A percentile compares a stretch with the other conserved stretches of the same genome.
Evolutionary conservation across 148 eudicot species (phyloP).

Genomic region (Rhododendron mucronatum): DNA sequence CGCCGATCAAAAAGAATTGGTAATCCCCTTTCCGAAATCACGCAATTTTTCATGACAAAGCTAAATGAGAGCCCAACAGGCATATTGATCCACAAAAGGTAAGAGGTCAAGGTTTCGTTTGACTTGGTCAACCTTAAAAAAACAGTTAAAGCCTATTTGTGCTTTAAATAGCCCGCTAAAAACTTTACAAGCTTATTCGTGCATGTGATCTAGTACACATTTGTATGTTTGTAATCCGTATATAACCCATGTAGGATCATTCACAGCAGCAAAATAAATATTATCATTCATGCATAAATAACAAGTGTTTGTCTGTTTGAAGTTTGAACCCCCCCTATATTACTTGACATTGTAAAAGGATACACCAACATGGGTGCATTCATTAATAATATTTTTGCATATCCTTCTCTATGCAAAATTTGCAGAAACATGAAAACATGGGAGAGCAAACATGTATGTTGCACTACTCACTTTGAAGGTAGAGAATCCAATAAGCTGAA

Average conservation of each 20-base stretch:
- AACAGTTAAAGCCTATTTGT: not conserved
- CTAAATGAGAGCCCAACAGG: not conserved
- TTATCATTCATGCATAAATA: not conserved
- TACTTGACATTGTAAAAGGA: too few relatives aligned
- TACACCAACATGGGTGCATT: too few relatives aligned
- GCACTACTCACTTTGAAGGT: too few relatives aligned
- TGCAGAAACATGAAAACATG: too few relatives aligned
- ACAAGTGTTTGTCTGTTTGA: not conserved
- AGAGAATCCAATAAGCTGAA: too few relatives aligned
- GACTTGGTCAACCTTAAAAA: not conserved
- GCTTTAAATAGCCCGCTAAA: not conserved
- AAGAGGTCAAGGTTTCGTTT: not conserved
- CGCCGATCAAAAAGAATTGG: too few relatives aligned
- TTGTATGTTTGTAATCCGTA: not conserved
- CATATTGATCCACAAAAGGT: not conserved
- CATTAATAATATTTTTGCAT: too few relatives aligned
- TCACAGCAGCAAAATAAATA: not conserved
- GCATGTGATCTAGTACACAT: not conserved
- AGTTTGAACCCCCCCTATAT: too few relatives aligned
- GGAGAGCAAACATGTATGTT: too few relatives aligned
- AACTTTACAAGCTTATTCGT: not conserved
- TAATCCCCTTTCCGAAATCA: not conserved
- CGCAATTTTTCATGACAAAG: not conserved
- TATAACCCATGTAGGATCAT: not conserved
- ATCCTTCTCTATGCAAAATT: too few relatives aligned